Evolutionary conservation across 495 filamentous ascomycete genomes (phyloP).

Genomic region (Penicillium maclennaniae): DNA sequence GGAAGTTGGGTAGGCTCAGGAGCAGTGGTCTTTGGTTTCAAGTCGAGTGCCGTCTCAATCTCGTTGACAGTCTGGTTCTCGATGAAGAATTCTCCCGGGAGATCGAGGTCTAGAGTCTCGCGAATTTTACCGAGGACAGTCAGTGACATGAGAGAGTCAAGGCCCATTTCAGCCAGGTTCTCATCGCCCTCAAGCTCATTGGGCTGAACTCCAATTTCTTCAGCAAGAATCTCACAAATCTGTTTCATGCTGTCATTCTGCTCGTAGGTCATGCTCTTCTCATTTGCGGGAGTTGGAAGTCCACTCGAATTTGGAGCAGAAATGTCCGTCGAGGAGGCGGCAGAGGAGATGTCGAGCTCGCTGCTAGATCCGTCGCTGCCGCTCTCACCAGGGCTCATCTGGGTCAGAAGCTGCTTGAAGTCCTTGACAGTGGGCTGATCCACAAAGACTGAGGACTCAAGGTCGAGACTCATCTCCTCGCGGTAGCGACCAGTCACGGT

Average conservation of each 20-base stretch:
- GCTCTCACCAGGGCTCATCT: slow-evolving; percentile 35
- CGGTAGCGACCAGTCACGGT: slow-evolving; percentile 45
- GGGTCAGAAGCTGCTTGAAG: slow-evolving; percentile 55
- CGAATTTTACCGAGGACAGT: slow-evolving; percentile 48
- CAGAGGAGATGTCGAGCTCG: slow-evolving; percentile 33
- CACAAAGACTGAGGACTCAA: slow-evolving; percentile 52
- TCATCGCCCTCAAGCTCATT: slow-evolving; percentile 52
- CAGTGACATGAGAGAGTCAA: slow-evolving; percentile 53
- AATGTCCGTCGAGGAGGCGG: slow-evolving; percentile 27
- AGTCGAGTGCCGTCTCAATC: slow-evolving; percentile 44
- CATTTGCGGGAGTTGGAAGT: slow-evolving; percentile 29
- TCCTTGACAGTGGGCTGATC: slow-evolving; percentile 57
- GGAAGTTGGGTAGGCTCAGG: slow-evolving; percentile 22
- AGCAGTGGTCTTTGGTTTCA: slow-evolving; percentile 33
- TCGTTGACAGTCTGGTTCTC: slow-evolving; percentile 57
- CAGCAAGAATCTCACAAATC: slow-evolving; percentile 57
- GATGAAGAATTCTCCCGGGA: slow-evolving; percentile 56
- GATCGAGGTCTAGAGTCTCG: slow-evolving; percentile 51
- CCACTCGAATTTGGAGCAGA: slow-evolving; percentile 36
- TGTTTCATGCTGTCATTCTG: slow-evolving; percentile 45
- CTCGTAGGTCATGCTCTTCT: slow-evolving; percentile 35
- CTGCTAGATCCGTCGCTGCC: slow-evolving; percentile 33
- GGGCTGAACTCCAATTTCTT: slow-evolving; percentile 64
- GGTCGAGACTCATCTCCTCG: slow-evolving; percentile 49
- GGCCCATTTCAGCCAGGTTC: slow-evolving; percentile 46